Conservation (phyloP, 176 grass and related monocot genomes). For the Elymus sibiricus region DNA sequence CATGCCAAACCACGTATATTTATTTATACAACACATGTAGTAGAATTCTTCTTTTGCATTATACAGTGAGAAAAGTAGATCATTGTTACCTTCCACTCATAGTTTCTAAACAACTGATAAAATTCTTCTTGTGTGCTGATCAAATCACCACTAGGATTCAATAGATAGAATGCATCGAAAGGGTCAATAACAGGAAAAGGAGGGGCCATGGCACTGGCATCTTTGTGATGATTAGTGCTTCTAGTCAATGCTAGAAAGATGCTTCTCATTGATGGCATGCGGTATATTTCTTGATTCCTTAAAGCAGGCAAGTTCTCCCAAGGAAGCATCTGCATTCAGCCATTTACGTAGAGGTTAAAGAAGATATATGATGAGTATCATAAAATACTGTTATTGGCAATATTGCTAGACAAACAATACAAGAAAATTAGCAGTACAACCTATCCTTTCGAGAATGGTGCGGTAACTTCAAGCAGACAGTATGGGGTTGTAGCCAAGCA, state of each 20-base stretch:
- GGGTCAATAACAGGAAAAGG: slow-evolving; percentile 70
- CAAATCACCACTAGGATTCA: slow-evolving; percentile 76
- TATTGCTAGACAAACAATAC: slow-evolving; percentile 3
- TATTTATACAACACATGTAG: not conserved
- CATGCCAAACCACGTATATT: not conserved
- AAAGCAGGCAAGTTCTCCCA: slow-evolving; percentile 80
- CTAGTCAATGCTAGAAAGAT: slow-evolving; percentile 47
- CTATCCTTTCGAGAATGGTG: not conserved
- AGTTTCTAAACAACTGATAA: slow-evolving; percentile 50
- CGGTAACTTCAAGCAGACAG: not conserved
- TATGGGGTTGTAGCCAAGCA: not conserved
- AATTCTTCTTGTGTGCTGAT: slow-evolving; percentile 56
- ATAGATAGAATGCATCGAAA: slow-evolving; percentile 60
- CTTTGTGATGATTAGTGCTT: slow-evolving; percentile 33
- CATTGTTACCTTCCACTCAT: slow-evolving; percentile 63
- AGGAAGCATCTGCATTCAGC: slow-evolving; percentile 80
- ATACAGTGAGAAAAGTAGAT: not conserved
- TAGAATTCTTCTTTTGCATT: not conserved
- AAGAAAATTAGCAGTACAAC: not conserved
- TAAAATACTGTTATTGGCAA: not conserved
- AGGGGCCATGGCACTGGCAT: slow-evolving; percentile 7
- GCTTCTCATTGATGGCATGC: slow-evolving; percentile 71
- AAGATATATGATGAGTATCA: not conserved
- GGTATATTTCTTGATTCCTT: slow-evolving; percentile 85
- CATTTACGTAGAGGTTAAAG: slow-evolving; percentile 20